These are phyloP conservation scores for Boletus rufocinnamomeus DNA, from an alignment of 768 basidiomycete genomes.

Conservation along the genomic window DNA sequence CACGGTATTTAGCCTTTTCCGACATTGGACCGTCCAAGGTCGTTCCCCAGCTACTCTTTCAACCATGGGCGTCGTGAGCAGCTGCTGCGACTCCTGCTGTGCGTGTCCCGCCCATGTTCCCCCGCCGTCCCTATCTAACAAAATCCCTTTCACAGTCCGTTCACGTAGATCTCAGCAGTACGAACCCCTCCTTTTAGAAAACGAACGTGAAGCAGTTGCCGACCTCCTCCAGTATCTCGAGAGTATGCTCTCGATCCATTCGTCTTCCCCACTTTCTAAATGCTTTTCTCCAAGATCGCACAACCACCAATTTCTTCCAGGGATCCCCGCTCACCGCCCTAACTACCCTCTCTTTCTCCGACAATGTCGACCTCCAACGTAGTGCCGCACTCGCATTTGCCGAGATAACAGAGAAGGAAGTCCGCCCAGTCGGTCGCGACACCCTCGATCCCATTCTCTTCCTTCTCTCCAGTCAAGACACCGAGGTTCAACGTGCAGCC, in stretches of 20 bases:
- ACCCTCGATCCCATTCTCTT: slow-evolving; percentile 98
- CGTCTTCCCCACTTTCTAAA: neutral
- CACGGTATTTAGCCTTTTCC: slow-evolving; percentile 26
- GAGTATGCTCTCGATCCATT: slow-evolving; percentile 56
- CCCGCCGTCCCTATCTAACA: slow-evolving; percentile 13
- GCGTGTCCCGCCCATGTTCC: slow-evolving; percentile 34
- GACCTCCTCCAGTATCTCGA: slow-evolving; percentile 97
- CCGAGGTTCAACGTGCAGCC: slow-evolving; percentile 97
- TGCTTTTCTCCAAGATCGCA: slow-evolving; percentile 59
- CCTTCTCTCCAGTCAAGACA: slow-evolving; percentile 95
- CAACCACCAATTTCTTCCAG: slow-evolving; percentile 97
- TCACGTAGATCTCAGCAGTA: slow-evolving; percentile 85
- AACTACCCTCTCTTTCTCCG: slow-evolving; percentile 96
- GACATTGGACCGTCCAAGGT: slow-evolving; percentile 8
- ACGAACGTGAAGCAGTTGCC: slow-evolving; percentile 96
- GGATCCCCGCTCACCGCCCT: slow-evolving; percentile 91
- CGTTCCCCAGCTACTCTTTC: slow-evolving; percentile 1
- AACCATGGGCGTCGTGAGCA: slow-evolving; percentile 71
- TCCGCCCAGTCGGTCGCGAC: slow-evolving; percentile 92
- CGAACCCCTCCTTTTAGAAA: slow-evolving; percentile 84
- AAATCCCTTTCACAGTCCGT: slow-evolving; percentile 52
- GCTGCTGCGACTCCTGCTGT: slow-evolving; percentile 88
- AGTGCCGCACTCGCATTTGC: slow-evolving; percentile 98
- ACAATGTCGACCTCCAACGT: slow-evolving; percentile 98
- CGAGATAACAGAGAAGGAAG: slow-evolving; percentile 99